phyloP scores from a whole-genome alignment of 208 protist species.

The Lotmaria passim region DNA sequence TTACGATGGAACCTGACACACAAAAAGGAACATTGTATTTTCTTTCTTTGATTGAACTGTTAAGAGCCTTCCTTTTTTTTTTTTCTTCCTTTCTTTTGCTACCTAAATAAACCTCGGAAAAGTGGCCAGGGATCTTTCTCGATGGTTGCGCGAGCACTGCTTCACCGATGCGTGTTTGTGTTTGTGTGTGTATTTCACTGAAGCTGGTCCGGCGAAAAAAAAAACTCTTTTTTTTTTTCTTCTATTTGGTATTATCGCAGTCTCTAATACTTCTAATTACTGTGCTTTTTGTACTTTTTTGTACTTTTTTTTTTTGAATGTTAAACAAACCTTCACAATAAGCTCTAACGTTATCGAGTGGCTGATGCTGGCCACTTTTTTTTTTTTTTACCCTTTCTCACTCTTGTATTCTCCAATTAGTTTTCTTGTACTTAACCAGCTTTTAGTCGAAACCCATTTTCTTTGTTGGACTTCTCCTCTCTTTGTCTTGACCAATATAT shows the following conservation, averaged over 20 bases:
- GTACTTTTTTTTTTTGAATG: neutral
- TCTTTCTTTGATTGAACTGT: neutral
- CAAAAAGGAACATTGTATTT: neutral
- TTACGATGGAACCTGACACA: constrained; percentile 17
- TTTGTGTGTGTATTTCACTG: neutral
- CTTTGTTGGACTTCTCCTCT: neutral
- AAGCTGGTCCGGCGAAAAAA: neutral
- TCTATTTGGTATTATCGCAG: neutral
- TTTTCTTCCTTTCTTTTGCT: constrained; percentile 6
- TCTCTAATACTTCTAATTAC: too few relatives aligned
- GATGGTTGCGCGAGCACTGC: neutral
- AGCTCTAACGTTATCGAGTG: too few relatives aligned
- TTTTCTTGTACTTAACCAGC: neutral
- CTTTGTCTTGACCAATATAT: too few relatives aligned
- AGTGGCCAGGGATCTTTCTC: constrained; percentile 5
- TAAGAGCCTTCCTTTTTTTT: constrained; percentile 7
- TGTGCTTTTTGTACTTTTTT: too few relatives aligned
- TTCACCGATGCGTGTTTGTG: neutral
- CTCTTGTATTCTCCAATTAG: neutral
- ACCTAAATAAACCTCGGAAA: neutral
- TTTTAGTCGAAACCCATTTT: neutral
- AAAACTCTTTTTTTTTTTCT: neutral
- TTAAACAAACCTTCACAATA: neutral
- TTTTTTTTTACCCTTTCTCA: neutral
- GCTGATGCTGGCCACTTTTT: neutral